Evolutionary conservation across 148 eudicot genomes (phyloP), one percentile per base, ranked within the genome.

Genomic region (Nyssa sinensis): DNA sequence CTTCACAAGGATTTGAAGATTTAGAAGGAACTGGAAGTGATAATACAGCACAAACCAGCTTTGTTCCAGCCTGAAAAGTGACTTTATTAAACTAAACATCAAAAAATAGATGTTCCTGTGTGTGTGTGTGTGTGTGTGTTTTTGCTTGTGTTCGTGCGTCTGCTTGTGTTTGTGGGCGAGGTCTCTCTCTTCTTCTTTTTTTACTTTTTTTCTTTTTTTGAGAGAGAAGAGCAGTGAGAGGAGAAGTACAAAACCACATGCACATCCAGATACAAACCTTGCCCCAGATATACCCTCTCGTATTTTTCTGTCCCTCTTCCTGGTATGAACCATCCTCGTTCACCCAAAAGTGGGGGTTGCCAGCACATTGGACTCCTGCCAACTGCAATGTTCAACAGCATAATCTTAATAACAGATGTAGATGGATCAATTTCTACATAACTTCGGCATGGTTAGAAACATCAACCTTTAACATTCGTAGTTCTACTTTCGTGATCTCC

Each of bases 331-430:
- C 99, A 79, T 95, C 99, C 31, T 95, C 99, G 69, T 95, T 95
- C 85, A 95, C 93, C 99, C 99, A 95, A 84, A 95, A 93, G 88
- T 95, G 99, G 67, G 99, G 99, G 84, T 91, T 93, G 24, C 99
- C 99, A 70, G 98, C 99, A 83, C 99, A 95, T 68, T 93, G 98
- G 70, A 95, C 99, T 80, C 99, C 99, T 11, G 99, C 93, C 80
- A 95, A 83, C 99, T 95, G 85, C 71, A 84, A 66, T 35, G 69
- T 64, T 49, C 49, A 69, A 72, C 60, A 75, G 9, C 57, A 65
- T 37, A 68, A 60, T 44, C 44, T 67, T 35, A 58, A n/a, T 19
- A 55, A 9, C 25, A 68, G 74, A 63, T 35, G 69, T 47, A 58
- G 11, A 65, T 62, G 24, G 55, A 66, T 33, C 51, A 55, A 30